Conservation (phyloP, 352 stramenopile genomes). For the Pythium monospermum region DNA sequence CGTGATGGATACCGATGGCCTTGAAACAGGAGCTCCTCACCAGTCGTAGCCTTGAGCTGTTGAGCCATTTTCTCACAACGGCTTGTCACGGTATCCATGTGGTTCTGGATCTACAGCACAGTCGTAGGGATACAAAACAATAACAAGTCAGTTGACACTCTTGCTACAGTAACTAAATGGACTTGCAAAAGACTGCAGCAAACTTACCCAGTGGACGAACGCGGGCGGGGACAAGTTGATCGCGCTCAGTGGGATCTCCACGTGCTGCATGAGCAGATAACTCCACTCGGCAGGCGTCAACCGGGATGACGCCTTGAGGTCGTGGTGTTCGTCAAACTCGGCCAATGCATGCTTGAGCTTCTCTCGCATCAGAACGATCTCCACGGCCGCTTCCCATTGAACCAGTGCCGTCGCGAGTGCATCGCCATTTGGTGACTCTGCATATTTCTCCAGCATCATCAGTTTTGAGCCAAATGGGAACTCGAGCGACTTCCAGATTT, state of each 20-base stretch:
- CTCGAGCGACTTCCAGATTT: constrained; percentile 47
- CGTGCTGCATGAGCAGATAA: constrained; percentile 28
- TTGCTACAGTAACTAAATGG: neutral
- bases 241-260: constrained; percentile 24
- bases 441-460: constrained; percentile 61
- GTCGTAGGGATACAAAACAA: neutral
- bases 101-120: constrained; percentile 26
- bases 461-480: constrained; percentile 62
- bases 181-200: neutral
- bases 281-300: constrained; percentile 37
- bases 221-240: constrained; percentile 5
- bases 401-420: constrained; percentile 32
- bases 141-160: too few relatives aligned
- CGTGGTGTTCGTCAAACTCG: constrained; percentile 31
- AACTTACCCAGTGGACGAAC: constrained; percentile 44
- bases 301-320: constrained; percentile 23
- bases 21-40: constrained; percentile 64
- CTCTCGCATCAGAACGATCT: constrained; percentile 43
- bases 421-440: constrained; percentile 40
- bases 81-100: constrained; percentile 41
- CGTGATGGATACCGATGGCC: constrained; percentile 39
- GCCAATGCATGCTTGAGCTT: constrained; percentile 36
- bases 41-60: constrained; percentile 42
- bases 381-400: constrained; percentile 38
- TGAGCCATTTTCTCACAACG: constrained; percentile 33